Percentiles rank a stretch among this genome's conserved stretches.
Conservation (phyloP, 2,329 filamentous ascomycete genomes). For the Scedosporium apiospermum region DNA sequence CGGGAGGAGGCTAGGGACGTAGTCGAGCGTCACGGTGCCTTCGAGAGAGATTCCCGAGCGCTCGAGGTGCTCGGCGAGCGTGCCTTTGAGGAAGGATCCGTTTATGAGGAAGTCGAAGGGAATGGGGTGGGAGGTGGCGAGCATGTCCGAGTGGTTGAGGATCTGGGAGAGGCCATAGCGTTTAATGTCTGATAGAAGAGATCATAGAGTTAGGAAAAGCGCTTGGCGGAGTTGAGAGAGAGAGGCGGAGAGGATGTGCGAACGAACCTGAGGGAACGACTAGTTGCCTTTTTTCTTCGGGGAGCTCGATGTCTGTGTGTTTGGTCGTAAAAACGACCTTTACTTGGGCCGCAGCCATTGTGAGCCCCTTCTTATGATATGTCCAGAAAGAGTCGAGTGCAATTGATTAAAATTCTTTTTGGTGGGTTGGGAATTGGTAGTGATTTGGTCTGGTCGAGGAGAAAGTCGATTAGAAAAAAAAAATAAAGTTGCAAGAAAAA, state of each 20-base stretch:
- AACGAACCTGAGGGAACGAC: conserved; percentile 49
- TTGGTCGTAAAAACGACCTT: conserved; percentile 60
- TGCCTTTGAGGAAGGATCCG: conserved; percentile 81
- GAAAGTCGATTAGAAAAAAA: not conserved
- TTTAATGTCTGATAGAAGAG: conserved; percentile 44
- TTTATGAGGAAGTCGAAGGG: conserved; percentile 95
- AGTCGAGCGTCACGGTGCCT: conserved; percentile 79
- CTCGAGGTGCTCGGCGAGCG: conserved; percentile 82
- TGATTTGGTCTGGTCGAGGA: not conserved
- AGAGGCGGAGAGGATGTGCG: conserved; percentile 6
- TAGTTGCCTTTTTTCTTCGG: conserved; percentile 51
- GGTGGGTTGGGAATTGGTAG: not conserved
- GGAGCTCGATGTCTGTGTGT: conserved; percentile 51
- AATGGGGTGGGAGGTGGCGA: conserved; percentile 54
- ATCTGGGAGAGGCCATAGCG: conserved; percentile 63
- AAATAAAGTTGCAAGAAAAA: not conserved
- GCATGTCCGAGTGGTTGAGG: conserved; percentile 63
- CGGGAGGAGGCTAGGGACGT: conserved; percentile 83
- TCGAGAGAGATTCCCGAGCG: conserved; percentile 82
- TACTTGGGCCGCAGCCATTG: conserved; percentile 37
- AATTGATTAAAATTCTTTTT: not conserved
- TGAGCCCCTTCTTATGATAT: not conserved
- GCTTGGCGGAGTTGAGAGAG: conserved; percentile 8
- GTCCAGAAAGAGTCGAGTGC: not conserved
- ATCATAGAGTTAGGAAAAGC: not conserved